phyloP scores from a whole-genome alignment of 2,329 filamentous ascomycete species.

The Trichoderma sp. region DNA sequence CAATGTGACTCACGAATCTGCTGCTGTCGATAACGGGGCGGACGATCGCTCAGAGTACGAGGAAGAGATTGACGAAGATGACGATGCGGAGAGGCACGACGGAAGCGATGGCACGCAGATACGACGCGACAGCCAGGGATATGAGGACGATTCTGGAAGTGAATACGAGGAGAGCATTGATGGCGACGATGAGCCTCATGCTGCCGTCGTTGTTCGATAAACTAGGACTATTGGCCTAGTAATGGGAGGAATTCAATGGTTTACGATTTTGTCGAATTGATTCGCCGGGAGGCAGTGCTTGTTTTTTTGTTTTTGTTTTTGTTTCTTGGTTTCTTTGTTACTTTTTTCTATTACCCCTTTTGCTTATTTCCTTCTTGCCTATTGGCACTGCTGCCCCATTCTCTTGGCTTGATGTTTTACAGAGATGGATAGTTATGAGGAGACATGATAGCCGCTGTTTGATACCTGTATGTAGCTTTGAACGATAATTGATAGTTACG shows the following conservation, averaged over 20 bases:
- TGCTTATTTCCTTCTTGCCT: background rate
- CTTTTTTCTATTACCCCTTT: background rate
- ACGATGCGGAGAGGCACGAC: constrained; percentile 37
- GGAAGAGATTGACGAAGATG: constrained; percentile 26
- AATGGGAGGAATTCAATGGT: background rate
- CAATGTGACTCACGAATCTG: constrained; percentile 22
- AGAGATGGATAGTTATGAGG: constrained; percentile 24
- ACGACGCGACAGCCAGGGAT: constrained; percentile 49
- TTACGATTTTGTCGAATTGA: constrained; percentile 3
- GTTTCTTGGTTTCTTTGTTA: constrained; percentile 12
- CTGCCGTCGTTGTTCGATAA: constrained; percentile 12
- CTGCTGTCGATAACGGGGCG: constrained; percentile 23
- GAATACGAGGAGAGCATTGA: constrained; percentile 34
- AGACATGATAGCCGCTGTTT: constrained; percentile 25
- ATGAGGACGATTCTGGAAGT: constrained; percentile 41
- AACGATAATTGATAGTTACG: constrained; percentile 19
- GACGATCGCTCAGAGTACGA: constrained; percentile 29
- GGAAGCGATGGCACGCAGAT: constrained; percentile 57
- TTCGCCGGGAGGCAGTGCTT: background rate
- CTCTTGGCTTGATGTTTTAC: constrained; percentile 6
- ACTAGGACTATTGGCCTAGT: background rate
- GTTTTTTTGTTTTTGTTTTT: background rate
- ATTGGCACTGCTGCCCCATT: background rate
- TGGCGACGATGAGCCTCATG: constrained; percentile 19
- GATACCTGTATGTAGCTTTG: constrained; percentile 23